Evolutionary conservation across 192 early-diverging fungal species (phyloP), one percentile per base, ranked within the genome.

Genomic region (Powellomyces hirtus): DNA sequence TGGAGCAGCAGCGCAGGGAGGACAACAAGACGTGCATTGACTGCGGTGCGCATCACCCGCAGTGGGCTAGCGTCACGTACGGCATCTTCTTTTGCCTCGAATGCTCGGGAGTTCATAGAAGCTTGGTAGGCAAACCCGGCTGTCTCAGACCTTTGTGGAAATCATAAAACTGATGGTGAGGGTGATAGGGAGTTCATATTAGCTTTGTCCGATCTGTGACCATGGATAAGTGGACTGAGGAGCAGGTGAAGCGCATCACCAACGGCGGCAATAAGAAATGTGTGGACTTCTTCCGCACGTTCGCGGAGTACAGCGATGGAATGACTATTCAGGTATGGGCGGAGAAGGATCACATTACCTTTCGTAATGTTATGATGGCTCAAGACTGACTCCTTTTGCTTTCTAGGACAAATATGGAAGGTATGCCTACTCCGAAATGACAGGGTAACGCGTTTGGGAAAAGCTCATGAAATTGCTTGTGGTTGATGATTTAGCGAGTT

Each of bases 131-230:
- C 30, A 86, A 89, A 58, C 77, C 53, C 3, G n/a, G n/a, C 46
- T 24, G 46, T 49, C 46, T 6, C 40, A 42, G 40, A 8, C 8
- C 8, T 42, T 8, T 42, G 18, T 42, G 18, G 40, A 8, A 13
- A 8, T 18, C 18, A 8, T 42, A 13, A 13, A 42, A 42, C 40
- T 13, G 10, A 42, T 42, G 8, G 40, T 18, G 18, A 42, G 8
- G 26, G 31, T 22, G 42, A 0, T 56, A 72, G 58, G 81, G 78
- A 24, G 77, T 81, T 2, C 82, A 87, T 60, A 69, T 77, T 59
- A 89, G 89, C 75, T 99, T 99, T 86, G 97, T 99, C 44, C 89
- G 97, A n/a, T 99, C 97, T 2, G 91, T 98, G 60, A 90, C 90
- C 4, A 99, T 99, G 97, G 97, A 99, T 78, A 91, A 91, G 69